Evolutionary conservation across 2,329 filamentous ascomycete species (phyloP).

Genomic region (Epicoccum nigrum): DNA sequence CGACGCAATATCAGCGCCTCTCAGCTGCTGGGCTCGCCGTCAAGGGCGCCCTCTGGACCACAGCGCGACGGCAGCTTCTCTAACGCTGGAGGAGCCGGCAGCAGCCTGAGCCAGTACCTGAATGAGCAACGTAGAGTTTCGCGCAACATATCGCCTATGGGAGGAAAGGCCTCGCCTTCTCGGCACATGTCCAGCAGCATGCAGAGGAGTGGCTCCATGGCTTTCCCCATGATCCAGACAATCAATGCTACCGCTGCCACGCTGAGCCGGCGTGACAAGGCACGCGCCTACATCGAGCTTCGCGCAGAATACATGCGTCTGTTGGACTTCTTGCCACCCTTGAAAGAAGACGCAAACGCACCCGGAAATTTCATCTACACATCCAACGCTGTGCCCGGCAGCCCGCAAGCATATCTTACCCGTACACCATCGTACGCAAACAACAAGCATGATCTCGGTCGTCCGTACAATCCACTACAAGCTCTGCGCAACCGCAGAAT

Average conservation of each 20-base stretch:
- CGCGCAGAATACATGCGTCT: slow-evolving; percentile 83
- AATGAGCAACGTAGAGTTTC: slow-evolving; percentile 72
- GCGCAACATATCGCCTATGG: slow-evolving; percentile 65
- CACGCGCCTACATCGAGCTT: slow-evolving; percentile 83
- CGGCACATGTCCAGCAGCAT: slow-evolving; percentile 39
- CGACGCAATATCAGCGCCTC: slow-evolving; percentile 66
- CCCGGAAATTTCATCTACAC: slow-evolving; percentile 50
- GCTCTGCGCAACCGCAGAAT: slow-evolving; percentile 90
- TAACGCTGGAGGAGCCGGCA: slow-evolving; percentile 55
- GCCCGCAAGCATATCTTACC: slow-evolving; percentile 47
- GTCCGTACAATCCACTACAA: slow-evolving; percentile 88
- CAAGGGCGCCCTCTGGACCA: slow-evolving; percentile 55
- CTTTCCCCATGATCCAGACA: slow-evolving; percentile 39
- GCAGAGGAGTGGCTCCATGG: slow-evolving; percentile 33
- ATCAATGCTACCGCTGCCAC: slow-evolving; percentile 81
- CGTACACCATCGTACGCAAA: slow-evolving; percentile 47
- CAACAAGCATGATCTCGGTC: slow-evolving; percentile 59
- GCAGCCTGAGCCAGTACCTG: slow-evolving; percentile 71
- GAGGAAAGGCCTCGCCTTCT: slow-evolving; percentile 43
- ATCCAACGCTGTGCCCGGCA: slow-evolving; percentile 51
- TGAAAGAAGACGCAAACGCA: slow-evolving; percentile 59
- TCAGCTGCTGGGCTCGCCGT: slow-evolving; percentile 57
- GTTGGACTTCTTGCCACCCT: slow-evolving; percentile 76
- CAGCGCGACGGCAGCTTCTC: slow-evolving; percentile 48
- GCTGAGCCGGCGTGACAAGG: slow-evolving; percentile 79